These are phyloP conservation scores for Sordariomycetes sp. DNA, from an alignment of 2,329 filamentous ascomycete species.

Conservation along the genomic window DNA sequence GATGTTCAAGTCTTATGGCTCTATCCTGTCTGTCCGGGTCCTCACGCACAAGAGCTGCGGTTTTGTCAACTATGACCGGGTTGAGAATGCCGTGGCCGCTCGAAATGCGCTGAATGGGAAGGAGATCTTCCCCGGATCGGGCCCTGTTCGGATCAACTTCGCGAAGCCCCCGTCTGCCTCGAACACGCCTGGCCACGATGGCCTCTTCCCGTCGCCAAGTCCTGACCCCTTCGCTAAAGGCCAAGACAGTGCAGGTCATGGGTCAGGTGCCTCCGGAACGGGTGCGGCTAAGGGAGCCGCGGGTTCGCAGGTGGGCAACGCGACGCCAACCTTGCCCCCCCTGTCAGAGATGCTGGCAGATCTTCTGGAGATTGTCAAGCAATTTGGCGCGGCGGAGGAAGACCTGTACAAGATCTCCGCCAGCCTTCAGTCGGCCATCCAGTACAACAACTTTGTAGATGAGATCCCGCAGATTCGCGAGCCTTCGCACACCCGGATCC, in stretches of 20 bases:
- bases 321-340: conserved; percentile 52
- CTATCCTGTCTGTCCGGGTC: conserved; percentile 83
- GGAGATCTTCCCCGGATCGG: conserved; percentile 95
- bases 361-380: conserved; percentile 74
- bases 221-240: conserved; percentile 68
- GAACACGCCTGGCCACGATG: conserved; percentile 80
- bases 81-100: conserved; percentile 84
- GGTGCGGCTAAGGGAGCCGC: conserved; percentile 26
- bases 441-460: conserved; percentile 59
- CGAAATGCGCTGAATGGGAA: conserved; percentile 86
- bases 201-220: conserved; percentile 80
- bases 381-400: conserved; percentile 77
- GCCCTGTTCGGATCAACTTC: conserved; percentile 91
- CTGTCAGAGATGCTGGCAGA: conserved; percentile 71
- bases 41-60: conserved; percentile 98
- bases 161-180: conserved; percentile 90
- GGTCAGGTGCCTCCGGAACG: conserved; percentile 10
- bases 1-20: conserved; percentile 89
- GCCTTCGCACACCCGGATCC: conserved; percentile 76
- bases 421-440: conserved; percentile 67
- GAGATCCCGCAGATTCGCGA: conserved; percentile 88
- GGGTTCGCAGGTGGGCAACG: background rate
- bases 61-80: conserved; percentile 91
- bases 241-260: conserved; percentile 29
- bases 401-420: conserved; percentile 63